phyloP scores from a whole-genome alignment of 2,329 filamentous ascomycete species.

The Iodosphaeria phyllophila region DNA sequence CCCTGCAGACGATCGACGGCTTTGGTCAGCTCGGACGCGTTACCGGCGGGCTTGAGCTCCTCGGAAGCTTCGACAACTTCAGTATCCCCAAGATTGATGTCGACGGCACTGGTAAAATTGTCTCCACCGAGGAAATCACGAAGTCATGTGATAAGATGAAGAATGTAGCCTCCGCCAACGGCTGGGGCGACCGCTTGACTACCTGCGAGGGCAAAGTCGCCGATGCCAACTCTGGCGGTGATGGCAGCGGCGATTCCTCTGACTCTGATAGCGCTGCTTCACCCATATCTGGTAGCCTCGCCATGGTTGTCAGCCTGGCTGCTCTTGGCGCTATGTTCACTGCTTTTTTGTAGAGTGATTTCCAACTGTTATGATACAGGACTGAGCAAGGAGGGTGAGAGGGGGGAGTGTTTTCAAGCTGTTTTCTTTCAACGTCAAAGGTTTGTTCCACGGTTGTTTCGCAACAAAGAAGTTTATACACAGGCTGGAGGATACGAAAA shows the following conservation, averaged over 20 bases:
- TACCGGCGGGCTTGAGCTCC: slow-evolving; percentile 66
- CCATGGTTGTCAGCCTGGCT: slow-evolving; percentile 25
- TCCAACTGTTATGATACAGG: too few species aligned
- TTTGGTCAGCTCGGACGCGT: slow-evolving; percentile 53
- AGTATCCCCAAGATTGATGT: slow-evolving; percentile 51
- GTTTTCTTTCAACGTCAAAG: too few species aligned
- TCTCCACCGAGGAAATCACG: slow-evolving; percentile 42
- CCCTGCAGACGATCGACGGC: slow-evolving; percentile 41
- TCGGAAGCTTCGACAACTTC: slow-evolving; percentile 64
- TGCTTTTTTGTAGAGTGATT: slow-evolving; percentile 32
- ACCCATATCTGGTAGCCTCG: slow-evolving; percentile 25
- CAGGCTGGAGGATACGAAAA: too few species aligned
- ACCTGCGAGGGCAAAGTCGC: slow-evolving; percentile 32
- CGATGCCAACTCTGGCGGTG: slow-evolving; percentile 24
- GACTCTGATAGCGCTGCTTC: slow-evolving; percentile 21
- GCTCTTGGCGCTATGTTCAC: slow-evolving; percentile 24
- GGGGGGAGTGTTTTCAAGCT: too few species aligned
- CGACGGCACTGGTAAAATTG: slow-evolving; percentile 51
- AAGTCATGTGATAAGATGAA: slow-evolving; percentile 35
- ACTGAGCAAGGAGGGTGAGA: too few species aligned
- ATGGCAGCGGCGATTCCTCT: slow-evolving; percentile 11
- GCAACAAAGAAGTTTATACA: too few species aligned
- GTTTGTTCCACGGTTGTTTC: too few species aligned
- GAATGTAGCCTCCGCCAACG: slow-evolving; percentile 17
- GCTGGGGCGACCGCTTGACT: slow-evolving; percentile 27